Evolutionary conservation across 768 basidiomycete genomes (phyloP), one percentile per base, ranked within the genome.

Genomic region (Symmetrospora coprosmae): DNA sequence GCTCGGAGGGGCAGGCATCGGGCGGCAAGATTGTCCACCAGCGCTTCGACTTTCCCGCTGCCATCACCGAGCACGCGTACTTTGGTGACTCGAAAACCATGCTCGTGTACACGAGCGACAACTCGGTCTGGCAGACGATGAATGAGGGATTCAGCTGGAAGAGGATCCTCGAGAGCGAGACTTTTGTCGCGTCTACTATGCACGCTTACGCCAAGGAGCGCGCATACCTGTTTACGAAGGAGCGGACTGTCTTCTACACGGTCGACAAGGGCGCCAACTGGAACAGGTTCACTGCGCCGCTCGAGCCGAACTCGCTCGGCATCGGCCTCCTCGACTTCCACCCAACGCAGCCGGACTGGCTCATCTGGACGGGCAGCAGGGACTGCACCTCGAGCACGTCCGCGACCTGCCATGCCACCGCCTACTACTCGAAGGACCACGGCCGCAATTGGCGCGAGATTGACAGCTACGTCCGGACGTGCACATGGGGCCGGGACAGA

Each of bases 121-220:
- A 81, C 63, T 78, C 80, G 0, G 77, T 97, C 53, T 97, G 88
- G 88, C 90, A 96, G 74, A 94, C 89, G 0, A 81, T 81, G 67
- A 96, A 90, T 70, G 91, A 99, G 72, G 94, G 92, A 1, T 89
- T 87, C 72, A 82, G 82, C 0, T 99, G 92, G 91, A 77, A 78
- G 40, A 82, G 81, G 61, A 77, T 83, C 14, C 74, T 71, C 69
- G 76, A 75, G 1, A 50, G 39, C 25, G 76, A 83, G 61, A 79
- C 76, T 16, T 85, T 96, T 75, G 74, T 94, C 34, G 82, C 79
- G 0, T 85, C 96, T 73, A 85, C 85, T 67, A 86, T 91, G 75
- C 92, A 99, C 75, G 74, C 78, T 31, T 85, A 84, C 74, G 72
- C 80, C 19, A 65, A 77, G 47, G 87, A 87, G 63, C 85, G 91